Conservation (phyloP, 805 yeast species). For the Spathaspora girioi region DNA sequence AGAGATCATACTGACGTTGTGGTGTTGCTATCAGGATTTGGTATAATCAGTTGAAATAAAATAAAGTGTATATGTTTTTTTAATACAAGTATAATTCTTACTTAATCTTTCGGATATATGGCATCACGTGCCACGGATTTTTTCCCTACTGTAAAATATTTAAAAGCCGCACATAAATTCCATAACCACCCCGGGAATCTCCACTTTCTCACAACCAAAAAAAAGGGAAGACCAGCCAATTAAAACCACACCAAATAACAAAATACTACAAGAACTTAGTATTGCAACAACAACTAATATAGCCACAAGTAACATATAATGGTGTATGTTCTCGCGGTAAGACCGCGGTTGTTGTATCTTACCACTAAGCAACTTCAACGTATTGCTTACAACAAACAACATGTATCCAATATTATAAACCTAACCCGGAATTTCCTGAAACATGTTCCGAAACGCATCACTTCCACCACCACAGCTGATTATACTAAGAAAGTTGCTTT, state of each 20-base stretch:
- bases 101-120: background rate
- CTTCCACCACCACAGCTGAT: background rate
- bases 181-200: background rate
- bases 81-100: background rate
- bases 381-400: constrained; percentile 5
- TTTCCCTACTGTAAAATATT: too few relatives aligned
- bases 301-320: background rate
- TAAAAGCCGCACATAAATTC: background rate
- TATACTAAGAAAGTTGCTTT: constrained; percentile 30
- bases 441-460: constrained; percentile 1
- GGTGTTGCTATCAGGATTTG: constrained; percentile 57
- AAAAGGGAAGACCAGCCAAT: background rate
- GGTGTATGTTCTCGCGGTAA: constrained; percentile 17
- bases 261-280: background rate
- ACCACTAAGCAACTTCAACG: constrained; percentile 14
- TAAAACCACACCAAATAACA: background rate
- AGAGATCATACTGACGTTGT: constrained; percentile 47
- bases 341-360: constrained; percentile 15
- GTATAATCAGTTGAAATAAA: constrained; percentile 7
- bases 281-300: background rate
- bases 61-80: background rate
- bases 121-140: background rate
- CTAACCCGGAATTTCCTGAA: background rate
- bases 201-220: background rate
- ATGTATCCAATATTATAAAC: constrained; percentile 3